Evolutionary conservation across 345 rosid species (phyloP).

Genomic region (Melastoma malabathricum): DNA sequence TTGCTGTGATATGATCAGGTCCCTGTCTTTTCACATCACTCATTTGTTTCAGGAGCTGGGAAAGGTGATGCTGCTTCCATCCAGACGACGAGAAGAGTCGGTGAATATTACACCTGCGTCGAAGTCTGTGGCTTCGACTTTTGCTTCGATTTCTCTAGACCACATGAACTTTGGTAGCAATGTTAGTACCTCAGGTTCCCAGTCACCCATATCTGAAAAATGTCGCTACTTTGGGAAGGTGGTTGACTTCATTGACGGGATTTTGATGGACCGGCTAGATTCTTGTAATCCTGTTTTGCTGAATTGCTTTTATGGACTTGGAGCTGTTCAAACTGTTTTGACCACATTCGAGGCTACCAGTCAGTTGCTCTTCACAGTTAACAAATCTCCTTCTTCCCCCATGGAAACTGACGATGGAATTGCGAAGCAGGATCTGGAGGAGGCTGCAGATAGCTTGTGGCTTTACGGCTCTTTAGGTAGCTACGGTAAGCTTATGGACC

Average conservation of each 20-base stretch:
- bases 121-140: slow-evolving; percentile 62
- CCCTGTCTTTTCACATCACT: slow-evolving; percentile 74
- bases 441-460: slow-evolving; percentile 66
- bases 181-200: slow-evolving; percentile 33
- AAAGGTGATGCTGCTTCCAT: slow-evolving; percentile 80
- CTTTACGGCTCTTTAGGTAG: slow-evolving; percentile 85
- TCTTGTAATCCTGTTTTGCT: slow-evolving; percentile 76
- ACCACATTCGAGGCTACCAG: slow-evolving; percentile 94
- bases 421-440: slow-evolving; percentile 57
- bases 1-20: slow-evolving; percentile 85
- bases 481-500: slow-evolving; percentile 90
- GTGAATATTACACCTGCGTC: slow-evolving; percentile 69
- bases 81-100: slow-evolving; percentile 88
- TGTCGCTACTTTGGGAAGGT: slow-evolving; percentile 93
- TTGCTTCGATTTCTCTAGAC: slow-evolving; percentile 65
- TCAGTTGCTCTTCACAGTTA: slow-evolving; percentile 60
- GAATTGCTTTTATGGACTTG: slow-evolving; percentile 70
- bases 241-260: slow-evolving; percentile 74
- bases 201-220: slow-evolving; percentile 56
- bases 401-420: slow-evolving; percentile 81
- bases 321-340: slow-evolving; percentile 68
- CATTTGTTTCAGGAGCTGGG: slow-evolving; percentile 95
- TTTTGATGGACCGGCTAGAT: slow-evolving; percentile 80
- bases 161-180: slow-evolving; percentile 73
- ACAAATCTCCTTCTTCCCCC: slow-evolving; percentile 62